Evolutionary conservation across 371 early-diverging fungal species (phyloP), one percentile per base, ranked within the genome.

Genomic region (Mortierella sp.): DNA sequence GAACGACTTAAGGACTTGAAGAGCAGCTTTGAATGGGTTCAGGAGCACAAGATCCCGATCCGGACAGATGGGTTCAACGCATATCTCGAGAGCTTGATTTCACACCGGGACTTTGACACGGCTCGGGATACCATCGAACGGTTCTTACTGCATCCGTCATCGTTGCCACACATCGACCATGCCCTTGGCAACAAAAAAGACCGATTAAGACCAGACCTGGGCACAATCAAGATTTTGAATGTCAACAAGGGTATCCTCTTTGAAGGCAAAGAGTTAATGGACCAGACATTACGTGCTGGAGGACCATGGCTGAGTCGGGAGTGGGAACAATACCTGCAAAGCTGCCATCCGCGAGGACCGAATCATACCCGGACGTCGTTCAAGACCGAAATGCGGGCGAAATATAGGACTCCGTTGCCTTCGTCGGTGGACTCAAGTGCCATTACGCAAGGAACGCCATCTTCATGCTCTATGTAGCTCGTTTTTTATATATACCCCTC

Each of bases 31-130:
- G 56, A 17, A 1, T 67, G 73, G 73, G 31, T 67, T 17, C 49
- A 50, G 50, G 26, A 44, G 5, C 59, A 73, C 26, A 11, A 41
- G 14, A 59, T 75, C n/a, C 75, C 75, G 6, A 55, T 75, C n/a
- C 30, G 48, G 17, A 60, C 60, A n/a, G 50, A 63, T 14, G 69
- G 69, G 6, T 43, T 75, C 6, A 68, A 75, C 47, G 6, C 27
- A 4, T 68, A 63, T 27, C 60, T 75, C 2, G 32, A 46, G 12
- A 43, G 69, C 15, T 41, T 75, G 26, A 39, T 68, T 14, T 75
- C 75, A 1, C 56, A 75, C 27, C 42, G 50, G 7, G 69, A 65
- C 28, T 49, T 49, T 37, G 43, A 43, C 17, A 28, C 52, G 27
- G 57, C 41, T 12, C 63, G 39, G 17, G 48, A 27, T 17, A 21